Evolutionary conservation across 2,329 filamentous ascomycete genomes (phyloP).

Genomic region (Colletotrichum sp.): DNA sequence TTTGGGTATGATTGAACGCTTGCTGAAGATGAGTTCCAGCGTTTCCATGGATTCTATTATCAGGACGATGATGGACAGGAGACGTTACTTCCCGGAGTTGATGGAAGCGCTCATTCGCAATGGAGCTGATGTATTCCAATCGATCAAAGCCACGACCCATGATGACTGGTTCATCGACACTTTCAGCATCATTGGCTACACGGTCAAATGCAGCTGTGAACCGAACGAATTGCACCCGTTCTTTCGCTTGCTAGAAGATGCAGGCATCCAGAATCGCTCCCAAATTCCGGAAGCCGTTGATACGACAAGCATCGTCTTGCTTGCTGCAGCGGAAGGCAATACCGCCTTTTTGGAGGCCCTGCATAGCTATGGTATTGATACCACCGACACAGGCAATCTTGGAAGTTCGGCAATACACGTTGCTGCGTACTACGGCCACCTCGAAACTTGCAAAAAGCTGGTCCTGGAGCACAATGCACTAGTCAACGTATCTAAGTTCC

Average conservation of each 20-base stretch:
- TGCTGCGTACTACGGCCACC: background rate
- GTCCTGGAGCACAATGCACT: background rate
- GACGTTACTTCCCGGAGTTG: background rate
- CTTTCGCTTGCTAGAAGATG: background rate
- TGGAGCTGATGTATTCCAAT: background rate
- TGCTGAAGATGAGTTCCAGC: background rate
- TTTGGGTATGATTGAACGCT: background rate
- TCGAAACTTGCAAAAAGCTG: background rate
- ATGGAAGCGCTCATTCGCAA: background rate
- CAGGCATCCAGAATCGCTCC: background rate
- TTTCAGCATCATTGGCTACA: background rate
- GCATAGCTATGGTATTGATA: background rate
- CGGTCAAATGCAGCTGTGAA: background rate
- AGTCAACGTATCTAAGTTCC: background rate
- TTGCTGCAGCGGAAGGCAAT: background rate
- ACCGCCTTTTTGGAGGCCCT: background rate
- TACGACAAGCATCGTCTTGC: background rate
- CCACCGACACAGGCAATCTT: rapidly evolving
- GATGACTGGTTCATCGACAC: background rate
- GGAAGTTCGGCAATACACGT: background rate
- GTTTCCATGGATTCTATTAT: background rate
- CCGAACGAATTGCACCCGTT: background rate
- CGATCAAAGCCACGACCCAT: rapidly evolving
- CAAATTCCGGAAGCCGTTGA: background rate
- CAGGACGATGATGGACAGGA: rapidly evolving